Evolutionary conservation across 1,284 basidiomycete species (phyloP).

Genomic region (Golubevia pallescens): DNA sequence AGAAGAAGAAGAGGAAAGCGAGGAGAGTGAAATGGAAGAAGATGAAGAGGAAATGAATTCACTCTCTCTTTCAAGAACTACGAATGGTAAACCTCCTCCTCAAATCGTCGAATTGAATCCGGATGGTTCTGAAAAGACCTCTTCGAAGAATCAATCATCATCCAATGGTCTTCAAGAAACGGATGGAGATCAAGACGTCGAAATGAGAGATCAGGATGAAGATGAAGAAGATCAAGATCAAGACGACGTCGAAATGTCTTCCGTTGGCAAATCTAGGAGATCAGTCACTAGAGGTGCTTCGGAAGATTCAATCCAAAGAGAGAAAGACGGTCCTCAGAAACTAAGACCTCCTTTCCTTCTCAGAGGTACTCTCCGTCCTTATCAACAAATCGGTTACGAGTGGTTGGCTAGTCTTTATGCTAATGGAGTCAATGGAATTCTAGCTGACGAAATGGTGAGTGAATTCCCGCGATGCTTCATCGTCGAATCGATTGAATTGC

Average conservation of each 20-base stretch:
- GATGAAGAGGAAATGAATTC: conserved; percentile 4
- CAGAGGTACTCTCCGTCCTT: conserved; percentile 85
- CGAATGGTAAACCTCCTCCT: neutral
- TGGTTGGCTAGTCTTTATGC: conserved; percentile 90
- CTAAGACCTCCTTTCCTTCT: conserved; percentile 80
- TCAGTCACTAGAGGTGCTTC: conserved; percentile 8
- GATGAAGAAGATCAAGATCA: conserved; percentile 10
- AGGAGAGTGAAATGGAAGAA: conserved; percentile 7
- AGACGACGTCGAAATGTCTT: conserved; percentile 6
- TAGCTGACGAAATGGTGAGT: conserved; percentile 70
- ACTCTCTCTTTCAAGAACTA: conserved; percentile 3
- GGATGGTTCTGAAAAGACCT: conserved; percentile 13
- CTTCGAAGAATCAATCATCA: conserved; percentile 12
- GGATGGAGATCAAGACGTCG: neutral
- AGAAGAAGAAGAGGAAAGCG: conserved; percentile 13
- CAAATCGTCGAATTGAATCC: neutral
- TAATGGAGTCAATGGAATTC: conserved; percentile 87
- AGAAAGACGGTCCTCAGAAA: conserved; percentile 52
- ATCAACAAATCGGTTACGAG: conserved; percentile 91
- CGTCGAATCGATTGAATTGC: conserved; percentile 79
- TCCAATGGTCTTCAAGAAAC: conserved; percentile 10
- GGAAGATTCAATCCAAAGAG: neutral
- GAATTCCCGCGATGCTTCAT: neutral
- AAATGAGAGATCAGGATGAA: conserved; percentile 1
- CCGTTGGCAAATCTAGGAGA: conserved; percentile 1